Evolutionary conservation across 768 basidiomycete species (phyloP).

Genomic region (Tephrocybe sp.): DNA sequence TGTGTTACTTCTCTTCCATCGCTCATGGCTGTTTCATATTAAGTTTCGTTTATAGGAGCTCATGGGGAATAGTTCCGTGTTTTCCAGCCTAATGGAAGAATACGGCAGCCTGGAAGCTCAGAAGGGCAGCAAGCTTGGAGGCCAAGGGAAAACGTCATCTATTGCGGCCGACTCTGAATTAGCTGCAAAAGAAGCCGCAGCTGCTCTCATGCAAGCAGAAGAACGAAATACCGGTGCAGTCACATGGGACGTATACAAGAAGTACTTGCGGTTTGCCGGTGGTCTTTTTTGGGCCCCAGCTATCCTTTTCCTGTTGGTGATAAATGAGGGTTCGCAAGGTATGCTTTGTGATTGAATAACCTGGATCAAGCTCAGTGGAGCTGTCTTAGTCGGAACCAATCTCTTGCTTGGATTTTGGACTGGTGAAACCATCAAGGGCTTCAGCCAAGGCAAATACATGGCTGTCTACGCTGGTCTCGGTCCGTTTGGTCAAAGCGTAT

Average conservation of each 20-base stretch:
- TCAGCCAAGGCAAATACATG: slow-evolving; percentile 69
- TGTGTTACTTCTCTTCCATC: slow-evolving; percentile 20
- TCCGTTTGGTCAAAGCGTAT: slow-evolving; percentile 15
- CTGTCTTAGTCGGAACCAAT: slow-evolving; percentile 52
- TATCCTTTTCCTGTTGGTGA: slow-evolving; percentile 40
- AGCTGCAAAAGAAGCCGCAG: slow-evolving; percentile 26
- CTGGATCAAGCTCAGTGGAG: background rate
- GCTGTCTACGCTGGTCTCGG: slow-evolving; percentile 50
- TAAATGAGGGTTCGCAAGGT: slow-evolving; percentile 56
- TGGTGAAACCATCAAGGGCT: slow-evolving; percentile 48
- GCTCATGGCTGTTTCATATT: background rate
- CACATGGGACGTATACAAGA: slow-evolving; percentile 44
- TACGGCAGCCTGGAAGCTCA: slow-evolving; percentile 44
- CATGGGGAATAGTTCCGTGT: slow-evolving; percentile 40
- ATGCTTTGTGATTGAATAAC: background rate
- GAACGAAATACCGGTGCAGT: slow-evolving; percentile 59
- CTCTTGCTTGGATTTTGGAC: slow-evolving; percentile 80
- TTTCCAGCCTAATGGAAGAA: slow-evolving; percentile 55
- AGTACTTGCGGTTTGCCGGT: slow-evolving; percentile 49
- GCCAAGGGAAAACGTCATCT: slow-evolving; percentile 7
- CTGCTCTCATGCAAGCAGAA: slow-evolving; percentile 50
- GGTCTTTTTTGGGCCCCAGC: slow-evolving; percentile 48
- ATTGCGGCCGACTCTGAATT: slow-evolving; percentile 6
- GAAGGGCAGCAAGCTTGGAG: slow-evolving; percentile 26
- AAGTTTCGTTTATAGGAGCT: slow-evolving; percentile 35